Conservation (phyloP, 2,329 filamentous ascomycete species). For the Ceratocystis huliohia region DNA sequence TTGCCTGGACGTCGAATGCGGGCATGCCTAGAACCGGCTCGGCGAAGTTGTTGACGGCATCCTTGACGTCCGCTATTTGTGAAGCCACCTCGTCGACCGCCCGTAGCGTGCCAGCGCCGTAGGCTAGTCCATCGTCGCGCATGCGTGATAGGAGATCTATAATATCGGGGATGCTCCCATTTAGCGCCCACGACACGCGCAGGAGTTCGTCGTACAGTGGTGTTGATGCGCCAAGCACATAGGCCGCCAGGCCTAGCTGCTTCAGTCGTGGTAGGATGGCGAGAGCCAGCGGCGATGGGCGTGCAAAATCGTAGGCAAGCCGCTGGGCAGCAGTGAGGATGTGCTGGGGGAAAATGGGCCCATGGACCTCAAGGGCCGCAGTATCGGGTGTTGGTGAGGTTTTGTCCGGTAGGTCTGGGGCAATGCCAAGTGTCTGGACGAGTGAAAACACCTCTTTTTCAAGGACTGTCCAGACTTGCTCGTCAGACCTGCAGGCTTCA, state of each 20-base stretch:
- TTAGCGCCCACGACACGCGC: slow-evolving; percentile 46
- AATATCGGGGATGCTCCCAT: slow-evolving; percentile 44
- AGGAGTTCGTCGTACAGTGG: slow-evolving; percentile 57
- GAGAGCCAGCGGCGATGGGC: slow-evolving; percentile 46
- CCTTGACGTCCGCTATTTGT: slow-evolving; percentile 7
- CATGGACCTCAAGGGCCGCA: slow-evolving; percentile 40
- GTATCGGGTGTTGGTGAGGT: neutral
- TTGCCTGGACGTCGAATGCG: slow-evolving; percentile 3
- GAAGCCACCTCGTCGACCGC: slow-evolving; percentile 12
- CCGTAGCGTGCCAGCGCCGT: slow-evolving; percentile 6
- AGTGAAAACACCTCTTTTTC: slow-evolving; percentile 54
- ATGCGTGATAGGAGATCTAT: slow-evolving; percentile 51
- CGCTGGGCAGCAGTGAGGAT: slow-evolving; percentile 45
- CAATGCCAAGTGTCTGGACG: slow-evolving; percentile 43
- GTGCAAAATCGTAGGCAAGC: slow-evolving; percentile 44
- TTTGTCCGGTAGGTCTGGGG: neutral
- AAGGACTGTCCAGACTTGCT: slow-evolving; percentile 53
- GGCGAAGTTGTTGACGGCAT: slow-evolving; percentile 5
- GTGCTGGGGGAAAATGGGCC: slow-evolving; percentile 51
- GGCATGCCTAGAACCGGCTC: slow-evolving; percentile 9
- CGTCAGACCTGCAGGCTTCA: slow-evolving; percentile 43
- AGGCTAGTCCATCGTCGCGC: slow-evolving; percentile 44
- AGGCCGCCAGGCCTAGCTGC: slow-evolving; percentile 53
- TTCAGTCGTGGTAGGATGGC: slow-evolving; percentile 55
- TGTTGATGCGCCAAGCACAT: slow-evolving; percentile 58